A percentile compares a stretch with the other conserved stretches of the same genome.
These are phyloP conservation scores for Cucumis hystrix DNA, from an alignment of 306 rosid species.

Conservation along the genomic window DNA sequence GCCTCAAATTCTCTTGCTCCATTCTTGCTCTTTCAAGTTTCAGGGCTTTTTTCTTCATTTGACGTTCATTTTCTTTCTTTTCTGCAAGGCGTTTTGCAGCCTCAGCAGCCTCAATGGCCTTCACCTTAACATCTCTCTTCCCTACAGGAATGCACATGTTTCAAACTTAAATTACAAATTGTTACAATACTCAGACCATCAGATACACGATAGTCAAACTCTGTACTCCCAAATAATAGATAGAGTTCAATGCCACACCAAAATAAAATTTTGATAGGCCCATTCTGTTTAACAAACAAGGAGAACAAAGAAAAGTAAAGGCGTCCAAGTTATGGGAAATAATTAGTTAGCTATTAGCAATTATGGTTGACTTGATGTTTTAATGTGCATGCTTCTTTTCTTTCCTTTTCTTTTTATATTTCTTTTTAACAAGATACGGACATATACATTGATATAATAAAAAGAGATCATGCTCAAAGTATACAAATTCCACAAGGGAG, in stretches of 20 bases:
- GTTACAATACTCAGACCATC: neutral
- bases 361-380: neutral
- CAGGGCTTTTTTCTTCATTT: conserved; percentile 71
- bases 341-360: neutral
- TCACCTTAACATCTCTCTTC: conserved; percentile 81
- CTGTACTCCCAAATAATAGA: neutral
- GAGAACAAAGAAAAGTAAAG: neutral
- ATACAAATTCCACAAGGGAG: no score
- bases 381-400: neutral
- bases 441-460: no score
- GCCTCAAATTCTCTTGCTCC: conserved; percentile 49
- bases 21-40: conserved; percentile 49
- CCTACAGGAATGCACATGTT: conserved; percentile 31
- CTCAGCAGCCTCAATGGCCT: conserved; percentile 80
- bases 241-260: neutral
- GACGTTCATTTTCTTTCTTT: conserved; percentile 84
- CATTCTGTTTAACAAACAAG: neutral
- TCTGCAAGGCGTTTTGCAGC: conserved; percentile 69
- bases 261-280: neutral
- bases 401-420: no score
- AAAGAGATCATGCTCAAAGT: no score
- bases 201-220: neutral
- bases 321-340: neutral
- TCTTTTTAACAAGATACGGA: no score
- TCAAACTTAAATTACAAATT: conserved; percentile 7